These are phyloP conservation scores for Teratosphaeria viscida DNA, from an alignment of 2,329 filamentous ascomycete genomes.

Conservation along the genomic window DNA sequence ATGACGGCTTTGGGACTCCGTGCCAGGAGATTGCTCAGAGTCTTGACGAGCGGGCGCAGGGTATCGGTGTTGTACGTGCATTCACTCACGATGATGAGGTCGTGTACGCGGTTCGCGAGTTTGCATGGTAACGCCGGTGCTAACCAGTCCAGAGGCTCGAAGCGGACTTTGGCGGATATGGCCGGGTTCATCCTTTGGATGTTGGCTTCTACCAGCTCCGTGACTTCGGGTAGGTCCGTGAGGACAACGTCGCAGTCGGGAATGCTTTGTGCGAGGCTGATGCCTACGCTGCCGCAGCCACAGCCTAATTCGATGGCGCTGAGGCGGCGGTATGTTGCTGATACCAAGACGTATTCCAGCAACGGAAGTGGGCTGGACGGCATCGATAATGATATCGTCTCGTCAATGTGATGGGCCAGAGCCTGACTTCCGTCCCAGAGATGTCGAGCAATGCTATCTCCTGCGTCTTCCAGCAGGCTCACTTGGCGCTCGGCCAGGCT, in stretches of 20 bases:
- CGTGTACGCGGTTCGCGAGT: slow-evolving; percentile 33
- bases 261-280: slow-evolving; percentile 48
- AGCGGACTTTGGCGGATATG: slow-evolving; percentile 34
- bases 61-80: slow-evolving; percentile 65
- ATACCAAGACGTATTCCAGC: slow-evolving; percentile 28
- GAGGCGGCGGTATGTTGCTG: slow-evolving; percentile 32
- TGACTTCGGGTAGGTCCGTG: slow-evolving; percentile 56
- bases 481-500: slow-evolving; percentile 32
- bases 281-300: slow-evolving; percentile 59
- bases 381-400: slow-evolving; percentile 26
- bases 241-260: slow-evolving; percentile 45
- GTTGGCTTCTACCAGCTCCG: slow-evolving; percentile 50
- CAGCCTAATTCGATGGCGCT: slow-evolving; percentile 55
- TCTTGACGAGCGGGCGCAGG: slow-evolving; percentile 51
- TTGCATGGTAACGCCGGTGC: slow-evolving; percentile 31
- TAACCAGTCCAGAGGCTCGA: slow-evolving; percentile 55
- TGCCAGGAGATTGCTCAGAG: slow-evolving; percentile 40
- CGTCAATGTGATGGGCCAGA: slow-evolving; percentile 43
- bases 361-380: slow-evolving; percentile 23
- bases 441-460: slow-evolving; percentile 62
- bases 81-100: slow-evolving; percentile 57
- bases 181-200: slow-evolving; percentile 35
- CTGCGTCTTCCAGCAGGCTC: slow-evolving; percentile 57
- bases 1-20: slow-evolving; percentile 41
- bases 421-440: slow-evolving; percentile 57